Percentiles rank a stretch among this genome's conserved stretches.
phyloP scores from a whole-genome alignment of 495 filamentous ascomycete species.

The Neohortaea acidophila region DNA sequence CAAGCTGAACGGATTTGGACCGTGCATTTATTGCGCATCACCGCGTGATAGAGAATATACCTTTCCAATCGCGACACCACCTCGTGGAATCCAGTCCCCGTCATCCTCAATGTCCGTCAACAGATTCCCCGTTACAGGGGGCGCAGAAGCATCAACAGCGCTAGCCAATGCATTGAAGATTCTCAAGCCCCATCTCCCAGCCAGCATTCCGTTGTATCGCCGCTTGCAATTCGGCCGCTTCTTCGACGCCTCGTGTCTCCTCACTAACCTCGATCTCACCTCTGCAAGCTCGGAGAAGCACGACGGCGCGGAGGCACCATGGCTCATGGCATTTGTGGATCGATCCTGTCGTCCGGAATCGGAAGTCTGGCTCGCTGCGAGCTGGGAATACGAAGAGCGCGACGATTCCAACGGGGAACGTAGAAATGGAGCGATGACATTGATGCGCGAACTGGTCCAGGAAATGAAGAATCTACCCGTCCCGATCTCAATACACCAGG shows the following conservation, averaged over 20 bases:
- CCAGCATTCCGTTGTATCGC: conserved; percentile 21
- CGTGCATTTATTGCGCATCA: no score
- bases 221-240: conserved; percentile 21
- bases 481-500: conserved; percentile 3
- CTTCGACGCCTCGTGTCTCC: conserved; percentile 7
- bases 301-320: conserved; percentile 3
- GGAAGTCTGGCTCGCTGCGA: conserved; percentile 23
- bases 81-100: no score
- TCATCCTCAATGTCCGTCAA: no score
- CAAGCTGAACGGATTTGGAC: no score
- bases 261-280: conserved; percentile 6
- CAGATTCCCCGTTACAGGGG: no score
- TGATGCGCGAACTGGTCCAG: background rate
- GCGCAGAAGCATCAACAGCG: no score
- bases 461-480: background rate
- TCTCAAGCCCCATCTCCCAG: conserved; percentile 20
- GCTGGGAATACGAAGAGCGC: conserved; percentile 14
- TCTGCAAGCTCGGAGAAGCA: background rate
- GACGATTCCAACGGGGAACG: no score
- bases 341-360: conserved; percentile 25
- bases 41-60: no score
- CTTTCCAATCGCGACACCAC: no score
- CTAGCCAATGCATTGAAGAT: conserved; percentile 10
- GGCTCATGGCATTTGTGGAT: conserved; percentile 24
- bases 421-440: background rate